A percentile compares a stretch with the other conserved stretches of the same genome.
These are phyloP conservation scores for Herpotrichia juniperi DNA, from an alignment of 2,329 filamentous ascomycete species.

Conservation along the genomic window DNA sequence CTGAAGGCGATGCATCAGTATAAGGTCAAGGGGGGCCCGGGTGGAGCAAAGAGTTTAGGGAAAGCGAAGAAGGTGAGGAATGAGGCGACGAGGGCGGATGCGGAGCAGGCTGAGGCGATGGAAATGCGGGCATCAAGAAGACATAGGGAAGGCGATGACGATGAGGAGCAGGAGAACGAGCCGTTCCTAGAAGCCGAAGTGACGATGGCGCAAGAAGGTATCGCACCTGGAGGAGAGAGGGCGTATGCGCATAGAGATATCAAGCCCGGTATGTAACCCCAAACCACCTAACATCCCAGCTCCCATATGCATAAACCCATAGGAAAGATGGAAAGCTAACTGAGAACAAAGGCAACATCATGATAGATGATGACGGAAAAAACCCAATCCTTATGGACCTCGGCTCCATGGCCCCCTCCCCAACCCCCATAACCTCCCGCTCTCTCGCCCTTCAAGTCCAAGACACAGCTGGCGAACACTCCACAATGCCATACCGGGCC, in stretches of 20 bases:
- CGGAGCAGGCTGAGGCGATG: constrained; percentile 50
- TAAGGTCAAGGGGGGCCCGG: constrained; percentile 64
- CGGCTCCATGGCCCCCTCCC: constrained; percentile 85
- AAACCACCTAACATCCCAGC: too few relatives aligned
- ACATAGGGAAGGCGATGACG: constrained; percentile 58
- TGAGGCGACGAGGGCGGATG: constrained; percentile 63
- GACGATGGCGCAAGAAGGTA: constrained; percentile 68
- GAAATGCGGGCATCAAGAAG: constrained; percentile 49
- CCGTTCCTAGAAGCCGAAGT: constrained; percentile 84
- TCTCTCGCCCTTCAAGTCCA: constrained; percentile 91
- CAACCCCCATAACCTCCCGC: constrained; percentile 86
- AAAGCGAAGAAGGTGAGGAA: constrained; percentile 62
- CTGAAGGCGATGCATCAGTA: constrained; percentile 93
- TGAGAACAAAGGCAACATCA: constrained; percentile 75
- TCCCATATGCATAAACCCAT: neutral
- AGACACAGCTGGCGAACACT: constrained; percentile 93
- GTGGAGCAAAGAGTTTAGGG: constrained; percentile 55
- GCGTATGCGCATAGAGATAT: constrained; percentile 96
- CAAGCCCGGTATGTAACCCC: constrained; percentile 76
- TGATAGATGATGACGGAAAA: constrained; percentile 91
- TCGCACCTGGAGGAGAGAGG: constrained; percentile 70
- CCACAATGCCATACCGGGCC: constrained; percentile 97
- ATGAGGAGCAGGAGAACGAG: constrained; percentile 76
- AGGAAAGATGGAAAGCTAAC: neutral
- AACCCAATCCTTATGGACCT: constrained; percentile 97